Evolutionary conservation across 2,329 filamentous ascomycete species (phyloP), one percentile per base, ranked within the genome.

Genomic region (Xylaria polymorpha): DNA sequence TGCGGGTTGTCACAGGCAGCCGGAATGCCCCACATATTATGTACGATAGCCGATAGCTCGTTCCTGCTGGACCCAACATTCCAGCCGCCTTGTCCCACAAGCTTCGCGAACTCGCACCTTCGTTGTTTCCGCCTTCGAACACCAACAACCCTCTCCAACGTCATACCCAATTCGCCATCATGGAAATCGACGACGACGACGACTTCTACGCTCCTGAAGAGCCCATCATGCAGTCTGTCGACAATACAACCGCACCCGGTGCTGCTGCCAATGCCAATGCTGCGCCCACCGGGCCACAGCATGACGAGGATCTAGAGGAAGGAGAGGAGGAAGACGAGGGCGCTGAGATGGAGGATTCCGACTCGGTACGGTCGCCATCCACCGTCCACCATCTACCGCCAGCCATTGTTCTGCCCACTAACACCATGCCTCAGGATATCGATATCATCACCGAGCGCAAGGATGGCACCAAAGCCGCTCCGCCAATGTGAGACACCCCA

Each of bases 131-230:
- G 46, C 22, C 46, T 48, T 48, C 12, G 12, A 22, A 22, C 44
- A 22, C 14, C 46, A 25, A 20, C 46, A 18, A 7, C 25, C 32
- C 15, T 32, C n/a, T 14, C 51, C 9, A 55, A 15, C n/a, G 20
- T 2, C n/a, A 37, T 43, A 48, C 61, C n/a, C n/a, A 64, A 18
- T 4, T 12, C 22, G 14, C 18, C 32, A 83, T 71, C 25, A 91
- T 91, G 88, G 88, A 91, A 77, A 86, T 91, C 67, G 89, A 91
- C 79, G 88, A 91, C 72, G 88, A 90, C 60, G 89, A 91, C 72
- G 89, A 91, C 79, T 89, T 91, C 75, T 91, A 91, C 76, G 86
- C 85, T 67, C 85, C 86, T 1, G 88, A 90, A 68, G 88, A 90
- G 78, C 82, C 84, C 46, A 81, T 81, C 1, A 70, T 68, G 6